Evolutionary conservation across 805 yeast genomes (phyloP).

Genomic region (Helenozyma rhizophorensis): DNA sequence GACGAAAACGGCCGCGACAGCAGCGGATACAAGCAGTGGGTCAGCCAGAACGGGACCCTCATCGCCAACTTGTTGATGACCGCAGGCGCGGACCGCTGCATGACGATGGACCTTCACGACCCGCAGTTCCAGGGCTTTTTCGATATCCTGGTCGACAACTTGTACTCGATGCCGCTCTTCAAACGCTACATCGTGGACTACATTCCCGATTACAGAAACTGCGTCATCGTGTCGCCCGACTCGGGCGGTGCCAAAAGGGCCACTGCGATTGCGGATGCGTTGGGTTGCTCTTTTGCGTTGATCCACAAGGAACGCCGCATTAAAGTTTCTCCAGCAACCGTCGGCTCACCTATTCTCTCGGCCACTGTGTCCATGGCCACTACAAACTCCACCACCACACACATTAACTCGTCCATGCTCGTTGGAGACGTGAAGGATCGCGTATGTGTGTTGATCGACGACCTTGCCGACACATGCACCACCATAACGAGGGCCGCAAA

Average conservation of each 20-base stretch:
- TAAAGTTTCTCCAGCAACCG: conserved; percentile 24
- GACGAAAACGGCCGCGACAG: conserved; percentile 41
- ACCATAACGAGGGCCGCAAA: conserved; percentile 92
- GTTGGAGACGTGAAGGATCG: conserved; percentile 91
- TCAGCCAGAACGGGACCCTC: conserved; percentile 90
- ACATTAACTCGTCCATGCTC: conserved; percentile 81
- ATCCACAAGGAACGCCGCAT: conserved; percentile 89
- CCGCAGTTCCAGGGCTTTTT: conserved; percentile 98
- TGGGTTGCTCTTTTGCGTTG: conserved; percentile 86
- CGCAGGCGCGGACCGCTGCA: conserved; percentile 94
- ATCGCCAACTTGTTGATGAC: conserved; percentile 82
- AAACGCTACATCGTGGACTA: conserved; percentile 76
- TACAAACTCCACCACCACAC: conserved; percentile 11
- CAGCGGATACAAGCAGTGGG: conserved; percentile 88
- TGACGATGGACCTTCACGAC: conserved; percentile 97
- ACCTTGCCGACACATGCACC: conserved; percentile 87
- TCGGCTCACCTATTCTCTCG: conserved; percentile 16
- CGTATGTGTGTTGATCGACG: conserved; percentile 89
- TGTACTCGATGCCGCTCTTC: conserved; percentile 82
- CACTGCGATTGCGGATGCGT: conserved; percentile 84
- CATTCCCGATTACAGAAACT: conserved; percentile 75
- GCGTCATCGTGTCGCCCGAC: conserved; percentile 95
- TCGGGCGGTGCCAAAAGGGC: conserved; percentile 99
- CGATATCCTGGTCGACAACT: conserved; percentile 92
- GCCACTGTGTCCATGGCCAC: conserved; percentile 15